phyloP scores from a whole-genome alignment of 441 rosid species.

The Capsella rubella region DNA sequence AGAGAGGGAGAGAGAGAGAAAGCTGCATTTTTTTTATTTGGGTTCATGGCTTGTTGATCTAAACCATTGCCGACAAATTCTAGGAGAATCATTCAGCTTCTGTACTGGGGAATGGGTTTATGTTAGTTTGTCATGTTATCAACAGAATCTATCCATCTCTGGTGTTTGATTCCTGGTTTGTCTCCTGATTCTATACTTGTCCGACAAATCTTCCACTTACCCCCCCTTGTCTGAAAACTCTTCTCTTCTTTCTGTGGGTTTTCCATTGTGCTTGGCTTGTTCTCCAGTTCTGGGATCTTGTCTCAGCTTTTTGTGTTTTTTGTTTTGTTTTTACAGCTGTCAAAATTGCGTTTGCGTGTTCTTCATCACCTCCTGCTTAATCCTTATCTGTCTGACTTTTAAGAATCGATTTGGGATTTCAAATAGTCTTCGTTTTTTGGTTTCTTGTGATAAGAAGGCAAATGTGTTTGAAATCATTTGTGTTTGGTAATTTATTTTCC shows the following conservation, averaged over 20 bases:
- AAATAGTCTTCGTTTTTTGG: slow-evolving; percentile 5
- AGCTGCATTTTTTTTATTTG: slow-evolving; percentile 35
- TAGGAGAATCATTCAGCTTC: slow-evolving; percentile 18
- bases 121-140: slow-evolving; percentile 34
- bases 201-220: neutral
- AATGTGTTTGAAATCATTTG: slow-evolving; percentile 33
- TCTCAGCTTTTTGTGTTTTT: neutral
- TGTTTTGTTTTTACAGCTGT: slow-evolving; percentile 15
- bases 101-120: slow-evolving; percentile 44
- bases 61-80: slow-evolving; percentile 48
- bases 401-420: slow-evolving; percentile 30
- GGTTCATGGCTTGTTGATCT: slow-evolving; percentile 54
- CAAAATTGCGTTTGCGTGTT: slow-evolving; percentile 44
- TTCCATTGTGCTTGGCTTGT: slow-evolving; percentile 41
- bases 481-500: slow-evolving; percentile 16
- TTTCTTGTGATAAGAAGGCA: slow-evolving; percentile 2
- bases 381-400: slow-evolving; percentile 21
- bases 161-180: slow-evolving; percentile 51
- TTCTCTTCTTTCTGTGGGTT: slow-evolving; percentile 13
- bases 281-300: slow-evolving; percentile 35
- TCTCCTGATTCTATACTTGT: slow-evolving; percentile 23
- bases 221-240: too few relatives aligned
- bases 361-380: slow-evolving; percentile 21
- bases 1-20: slow-evolving; percentile 28
- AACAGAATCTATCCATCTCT: slow-evolving; percentile 37